Evolutionary conservation across 1,139 yeast species (phyloP).

Genomic region (Geotrichum fermentans): DNA sequence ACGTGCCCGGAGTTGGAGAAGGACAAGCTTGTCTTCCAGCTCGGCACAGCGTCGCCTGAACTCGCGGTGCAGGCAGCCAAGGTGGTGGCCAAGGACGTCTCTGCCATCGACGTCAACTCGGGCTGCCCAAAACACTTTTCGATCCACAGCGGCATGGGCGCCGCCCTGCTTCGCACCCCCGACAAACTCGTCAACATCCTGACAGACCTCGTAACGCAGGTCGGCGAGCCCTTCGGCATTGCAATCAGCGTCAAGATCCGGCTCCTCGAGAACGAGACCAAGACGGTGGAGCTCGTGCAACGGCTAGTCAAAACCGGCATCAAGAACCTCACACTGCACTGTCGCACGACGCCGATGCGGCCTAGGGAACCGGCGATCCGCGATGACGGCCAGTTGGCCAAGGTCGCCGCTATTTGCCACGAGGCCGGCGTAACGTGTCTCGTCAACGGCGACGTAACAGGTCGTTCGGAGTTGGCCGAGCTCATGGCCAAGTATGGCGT

Average conservation of each 20-base stretch:
- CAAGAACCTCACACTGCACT: constrained; percentile 77
- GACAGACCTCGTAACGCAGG: constrained; percentile 60
- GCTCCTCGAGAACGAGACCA: constrained; percentile 55
- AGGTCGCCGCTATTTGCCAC: constrained; percentile 58
- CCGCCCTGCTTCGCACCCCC: constrained; percentile 80
- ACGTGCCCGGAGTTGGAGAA: constrained; percentile 61
- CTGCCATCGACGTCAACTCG: constrained; percentile 87
- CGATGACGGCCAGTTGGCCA: constrained; percentile 45
- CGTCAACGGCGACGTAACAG: constrained; percentile 71
- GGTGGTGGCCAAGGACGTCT: constrained; percentile 76
- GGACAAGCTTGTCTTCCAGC: constrained; percentile 70
- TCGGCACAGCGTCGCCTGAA: constrained; percentile 81
- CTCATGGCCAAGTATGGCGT: constrained; percentile 51
- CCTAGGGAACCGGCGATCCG: constrained; percentile 78
- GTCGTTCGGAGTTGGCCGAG: constrained; percentile 50
- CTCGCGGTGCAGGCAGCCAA: constrained; percentile 85
- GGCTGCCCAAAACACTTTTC: constrained; percentile 76
- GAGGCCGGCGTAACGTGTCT: constrained; percentile 64
- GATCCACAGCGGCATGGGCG: constrained; percentile 94
- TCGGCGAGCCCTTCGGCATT: constrained; percentile 70
- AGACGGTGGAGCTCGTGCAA: constrained; percentile 59
- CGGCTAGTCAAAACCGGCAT: constrained; percentile 77
- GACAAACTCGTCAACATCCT: constrained; percentile 68
- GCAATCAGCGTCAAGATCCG: constrained; percentile 90
- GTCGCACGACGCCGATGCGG: constrained; percentile 85